Percentiles rank a stretch among this genome's conserved stretches.
phyloP scores from a whole-genome alignment of 2,329 filamentous ascomycete species.

The Nothomitra cinnamomea region DNA sequence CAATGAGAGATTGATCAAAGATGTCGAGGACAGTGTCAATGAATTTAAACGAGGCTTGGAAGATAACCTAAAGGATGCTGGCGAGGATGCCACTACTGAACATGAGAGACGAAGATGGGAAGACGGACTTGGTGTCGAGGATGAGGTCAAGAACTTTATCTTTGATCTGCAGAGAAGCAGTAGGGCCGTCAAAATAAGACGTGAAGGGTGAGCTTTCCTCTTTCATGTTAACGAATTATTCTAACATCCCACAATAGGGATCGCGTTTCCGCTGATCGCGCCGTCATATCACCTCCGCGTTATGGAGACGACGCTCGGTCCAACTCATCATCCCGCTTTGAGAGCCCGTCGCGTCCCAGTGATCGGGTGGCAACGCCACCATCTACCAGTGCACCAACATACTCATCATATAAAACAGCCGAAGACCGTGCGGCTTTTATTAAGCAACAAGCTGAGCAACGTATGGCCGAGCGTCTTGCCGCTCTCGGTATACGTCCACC shows the following conservation, averaged over 20 bases:
- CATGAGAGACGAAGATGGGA: conserved; percentile 92
- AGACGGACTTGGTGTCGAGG: conserved; percentile 86
- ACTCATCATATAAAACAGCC: conserved; percentile 72
- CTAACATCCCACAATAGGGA: not conserved
- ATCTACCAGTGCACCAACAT: conserved; percentile 42
- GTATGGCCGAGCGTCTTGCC: conserved; percentile 90
- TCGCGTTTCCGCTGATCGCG: not conserved
- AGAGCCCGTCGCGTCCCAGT: conserved; percentile 37
- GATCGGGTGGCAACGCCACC: conserved; percentile 29
- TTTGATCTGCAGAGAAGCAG: conserved; percentile 85
- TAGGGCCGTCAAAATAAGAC: conserved; percentile 52
- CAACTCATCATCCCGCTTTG: conserved; percentile 22
- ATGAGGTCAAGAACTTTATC: conserved; percentile 94
- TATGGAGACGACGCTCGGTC: not conserved
- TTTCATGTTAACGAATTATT: not conserved
- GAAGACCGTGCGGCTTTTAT: conserved; percentile 93
- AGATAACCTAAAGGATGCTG: conserved; percentile 69
- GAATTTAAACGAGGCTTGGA: conserved; percentile 77
- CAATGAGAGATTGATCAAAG: conserved; percentile 89
- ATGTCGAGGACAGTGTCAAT: conserved; percentile 89
- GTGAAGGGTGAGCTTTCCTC: conserved; percentile 33
- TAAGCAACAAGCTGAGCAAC: conserved; percentile 89
- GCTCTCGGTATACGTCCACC: conserved; percentile 81
- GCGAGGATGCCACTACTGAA: conserved; percentile 58
- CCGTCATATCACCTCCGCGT: conserved; percentile 1